Evolutionary conservation across 192 early-diverging fungal species (phyloP), one percentile per base, ranked within the genome.

Genomic region (Gigaspora rosea): DNA sequence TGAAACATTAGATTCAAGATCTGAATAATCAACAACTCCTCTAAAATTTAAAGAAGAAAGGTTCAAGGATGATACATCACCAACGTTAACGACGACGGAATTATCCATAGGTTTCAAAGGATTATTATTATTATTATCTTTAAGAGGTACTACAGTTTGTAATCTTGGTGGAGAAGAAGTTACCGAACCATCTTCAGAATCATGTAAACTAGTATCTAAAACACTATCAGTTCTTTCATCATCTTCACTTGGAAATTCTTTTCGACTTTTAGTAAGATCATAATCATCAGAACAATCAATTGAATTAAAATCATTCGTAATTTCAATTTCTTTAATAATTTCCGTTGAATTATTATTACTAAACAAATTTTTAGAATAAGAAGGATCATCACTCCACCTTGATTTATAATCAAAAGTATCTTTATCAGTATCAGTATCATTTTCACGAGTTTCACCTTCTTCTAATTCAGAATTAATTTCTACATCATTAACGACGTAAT

Each of bases 231-330:
- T 47, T 46, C 16, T 48, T 47, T 46, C 36, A 48, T 46, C 36
- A 48, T 66, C 64, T 11, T 66, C 64, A 15, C 61, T 33, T 35
- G 32, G 32, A 63, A 16, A 63, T 33, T 63, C 22, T 63, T 63
- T 63, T 16, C 61, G 61, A 63, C 33, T 22, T 63, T 63, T 63
- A 9, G 61, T 32, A 2, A 63, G 61, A 63, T 15, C 33, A 2
- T 41, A 41, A 63, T 33, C 13, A 63, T 63, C 61, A 63, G 61
- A 63, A 33, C n/a, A 32, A 0, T 63, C 61, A 27, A 33, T 33
- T 15, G 61, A 63, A 63, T 32, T 33, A 63, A 12, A 5, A 33
- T 35, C 61, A 7, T 7, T 63, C 27, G 10, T 63, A 20, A 1
- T 62, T 62, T 20, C 58, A 59, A 22, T 11, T 2, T 63, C 27